Conservation (phyloP, 208 protist genomes). For the Crithidia acanthocephali region DNA sequence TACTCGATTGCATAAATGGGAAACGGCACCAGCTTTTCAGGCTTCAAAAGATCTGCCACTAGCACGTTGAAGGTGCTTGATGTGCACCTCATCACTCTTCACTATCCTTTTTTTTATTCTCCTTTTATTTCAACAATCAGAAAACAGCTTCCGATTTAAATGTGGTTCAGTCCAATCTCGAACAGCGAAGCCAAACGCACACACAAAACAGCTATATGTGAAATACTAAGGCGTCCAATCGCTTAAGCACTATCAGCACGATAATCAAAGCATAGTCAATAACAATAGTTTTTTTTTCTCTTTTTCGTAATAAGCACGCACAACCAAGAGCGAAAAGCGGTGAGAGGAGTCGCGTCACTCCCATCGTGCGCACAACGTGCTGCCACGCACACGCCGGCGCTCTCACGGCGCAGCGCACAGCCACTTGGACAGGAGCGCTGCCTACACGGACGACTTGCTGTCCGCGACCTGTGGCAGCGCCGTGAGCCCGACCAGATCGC, state of each 20-base stretch:
- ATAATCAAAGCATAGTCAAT: not conserved
- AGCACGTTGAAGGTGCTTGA: too few relatives aligned
- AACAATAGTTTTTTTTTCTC: too few relatives aligned
- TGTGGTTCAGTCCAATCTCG: not conserved
- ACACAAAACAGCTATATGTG: not conserved
- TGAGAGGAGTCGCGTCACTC: too few relatives aligned
- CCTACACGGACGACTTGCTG: not conserved
- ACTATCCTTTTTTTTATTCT: not conserved
- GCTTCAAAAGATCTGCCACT: too few relatives aligned
- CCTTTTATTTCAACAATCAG: not conserved
- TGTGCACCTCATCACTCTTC: too few relatives aligned
- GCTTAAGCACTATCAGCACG: not conserved
- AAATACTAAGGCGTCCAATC: not conserved
- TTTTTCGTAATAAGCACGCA: not conserved
- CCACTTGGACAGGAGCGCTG: too few relatives aligned
- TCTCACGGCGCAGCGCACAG: too few relatives aligned
- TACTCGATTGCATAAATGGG: too few relatives aligned
- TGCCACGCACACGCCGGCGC: too few relatives aligned
- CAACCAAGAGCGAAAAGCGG: not conserved
- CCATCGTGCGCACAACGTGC: too few relatives aligned
- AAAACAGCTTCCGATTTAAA: not conserved
- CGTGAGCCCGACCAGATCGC: slow-evolving; percentile 63
- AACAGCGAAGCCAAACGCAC: too few relatives aligned
- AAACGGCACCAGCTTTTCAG: too few relatives aligned
- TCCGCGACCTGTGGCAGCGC: slow-evolving; percentile 10